Conservation (phyloP, 2,329 filamentous ascomycete species). For the Fusarium chlamydosporum region DNA sequence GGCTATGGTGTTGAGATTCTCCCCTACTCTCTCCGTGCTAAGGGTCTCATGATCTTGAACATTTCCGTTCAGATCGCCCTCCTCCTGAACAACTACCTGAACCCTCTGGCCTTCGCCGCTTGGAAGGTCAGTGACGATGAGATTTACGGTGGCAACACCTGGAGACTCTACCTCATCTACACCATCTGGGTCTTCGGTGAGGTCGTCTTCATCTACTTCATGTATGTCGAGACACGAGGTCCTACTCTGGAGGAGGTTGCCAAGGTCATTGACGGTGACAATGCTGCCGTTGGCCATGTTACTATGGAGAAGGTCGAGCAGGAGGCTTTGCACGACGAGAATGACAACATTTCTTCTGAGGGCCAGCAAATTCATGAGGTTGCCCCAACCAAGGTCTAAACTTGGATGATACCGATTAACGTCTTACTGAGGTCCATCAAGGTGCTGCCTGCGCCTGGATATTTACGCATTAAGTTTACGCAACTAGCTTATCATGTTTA, state of each 20-base stretch:
- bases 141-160: constrained; percentile 69
- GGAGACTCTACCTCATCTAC: constrained; percentile 77
- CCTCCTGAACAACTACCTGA: constrained; percentile 69
- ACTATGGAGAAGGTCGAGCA: constrained; percentile 69
- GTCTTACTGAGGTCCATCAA: not conserved
- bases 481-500: constrained; percentile 10
- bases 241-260: constrained; percentile 74
- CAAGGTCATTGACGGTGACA: constrained; percentile 78
- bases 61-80: constrained; percentile 73
- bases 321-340: constrained; percentile 53
- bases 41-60: constrained; percentile 74
- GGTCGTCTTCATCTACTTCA: constrained; percentile 73
- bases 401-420: not conserved
- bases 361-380: constrained; percentile 21
- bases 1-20: constrained; percentile 72
- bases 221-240: constrained; percentile 78
- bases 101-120: constrained; percentile 1
- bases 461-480: not conserved
- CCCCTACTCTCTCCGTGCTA: constrained; percentile 70
- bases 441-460: too few species aligned
- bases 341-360: constrained; percentile 14
- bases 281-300: constrained; percentile 65
- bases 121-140: not conserved
- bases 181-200: constrained; percentile 73
- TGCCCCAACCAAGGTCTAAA: constrained; percentile 12